phyloP scores from a whole-genome alignment of 148 eudicot genomes.

The Camellia japonica region DNA sequence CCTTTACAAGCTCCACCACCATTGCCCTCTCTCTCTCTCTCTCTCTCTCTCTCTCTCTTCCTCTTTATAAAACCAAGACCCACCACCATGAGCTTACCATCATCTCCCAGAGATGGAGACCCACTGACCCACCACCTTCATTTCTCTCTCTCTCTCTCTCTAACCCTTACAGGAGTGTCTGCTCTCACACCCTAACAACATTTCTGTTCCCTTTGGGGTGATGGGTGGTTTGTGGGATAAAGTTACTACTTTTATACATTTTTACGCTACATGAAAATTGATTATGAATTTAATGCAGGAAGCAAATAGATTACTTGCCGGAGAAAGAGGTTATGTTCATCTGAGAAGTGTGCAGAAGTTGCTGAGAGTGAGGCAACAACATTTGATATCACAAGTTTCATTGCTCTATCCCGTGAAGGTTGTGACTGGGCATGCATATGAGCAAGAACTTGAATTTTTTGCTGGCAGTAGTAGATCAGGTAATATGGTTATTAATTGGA shows the following conservation, averaged over 20 bases:
- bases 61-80: no score
- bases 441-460: constrained; percentile 95
- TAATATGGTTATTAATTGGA: constrained; percentile 19
- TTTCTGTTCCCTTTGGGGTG: no score
- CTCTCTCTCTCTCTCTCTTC: no score
- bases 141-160: no score
- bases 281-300: constrained; percentile 49
- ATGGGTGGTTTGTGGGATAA: not conserved
- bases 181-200: no score
- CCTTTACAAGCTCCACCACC: no score
- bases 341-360: constrained; percentile 56
- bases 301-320: constrained; percentile 53
- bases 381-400: constrained; percentile 81
- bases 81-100: no score
- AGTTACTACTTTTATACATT: not conserved
- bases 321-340: constrained; percentile 67
- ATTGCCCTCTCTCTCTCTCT: no score
- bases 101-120: no score
- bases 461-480: constrained; percentile 62
- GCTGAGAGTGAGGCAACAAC: constrained; percentile 81
- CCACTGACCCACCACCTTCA: no score
- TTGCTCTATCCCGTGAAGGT: constrained; percentile 89
- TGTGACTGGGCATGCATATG: constrained; percentile 58
- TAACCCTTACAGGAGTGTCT: no score
- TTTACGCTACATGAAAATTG: not conserved